Evolutionary conservation across 306 rosid genomes (phyloP), one percentile per base, ranked within the genome.

Genomic region (Carpinus fangiana): DNA sequence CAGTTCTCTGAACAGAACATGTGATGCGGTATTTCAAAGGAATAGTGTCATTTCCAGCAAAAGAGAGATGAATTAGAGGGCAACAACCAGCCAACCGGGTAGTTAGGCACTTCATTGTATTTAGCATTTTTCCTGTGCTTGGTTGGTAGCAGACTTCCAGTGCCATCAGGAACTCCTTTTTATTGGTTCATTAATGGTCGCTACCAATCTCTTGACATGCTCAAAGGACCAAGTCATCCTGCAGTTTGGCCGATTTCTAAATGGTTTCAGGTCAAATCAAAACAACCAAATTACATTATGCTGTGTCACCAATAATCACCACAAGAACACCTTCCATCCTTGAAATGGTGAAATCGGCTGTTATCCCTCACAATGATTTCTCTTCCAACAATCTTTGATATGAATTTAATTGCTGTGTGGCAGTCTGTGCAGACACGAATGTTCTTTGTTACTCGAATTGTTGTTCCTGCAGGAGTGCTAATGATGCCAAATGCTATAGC

Each of bases 281-380:
- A 41, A 38, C 17, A 50, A 18, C 71, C 17, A 1, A 16, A 41
- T 67, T 23, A 70, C 31, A 13, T 23, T 53, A 66, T 71, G 38
- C 54, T 65, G 57, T 54, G 73, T 88, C 86, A 90, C 94, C 94
- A 88, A 80, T 83, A 88, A 86, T 88, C 92, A 68, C 92, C 92
- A 51, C 94, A 88, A 1, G 94, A 88, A 76, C 94, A 90, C 74
- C 48, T 74, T 43, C 94, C 94, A 20, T 84, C 83, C 71, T 74
- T 88, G 70, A 94, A 92, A 88, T 92, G 97, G 87, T 94, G 98
- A 87, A 92, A 94, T 71, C 98, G 82, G 75, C 92, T 94, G 59
- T 87, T 90, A 77, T 94, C 97, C 86, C 98, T 86, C 72, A 94
- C 92, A 53, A 90, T 76, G 13, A 94, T 90, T 85, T 94, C 98